Evolutionary conservation across 805 yeast genomes (phyloP).

Genomic region (Ascoidea tarda): DNA sequence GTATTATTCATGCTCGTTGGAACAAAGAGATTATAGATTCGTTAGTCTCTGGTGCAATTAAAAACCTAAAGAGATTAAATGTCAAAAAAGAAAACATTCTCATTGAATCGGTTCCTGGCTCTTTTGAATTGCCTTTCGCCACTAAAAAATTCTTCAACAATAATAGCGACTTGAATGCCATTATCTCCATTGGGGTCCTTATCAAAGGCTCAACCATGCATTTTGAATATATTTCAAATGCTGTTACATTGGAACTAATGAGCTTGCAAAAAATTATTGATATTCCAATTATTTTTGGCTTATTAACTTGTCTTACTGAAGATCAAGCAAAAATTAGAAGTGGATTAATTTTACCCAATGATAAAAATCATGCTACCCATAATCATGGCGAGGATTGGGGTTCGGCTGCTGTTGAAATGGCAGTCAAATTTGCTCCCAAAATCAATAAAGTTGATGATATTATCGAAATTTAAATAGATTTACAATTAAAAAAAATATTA

Average conservation of each 20-base stretch:
- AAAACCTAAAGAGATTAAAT: constrained; percentile 43
- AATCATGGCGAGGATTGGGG: constrained; percentile 99
- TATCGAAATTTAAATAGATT: no score
- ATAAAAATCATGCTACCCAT: constrained; percentile 48
- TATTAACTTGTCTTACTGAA: constrained; percentile 85
- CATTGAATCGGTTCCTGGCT: constrained; percentile 85
- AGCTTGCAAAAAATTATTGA: constrained; percentile 51
- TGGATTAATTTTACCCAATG: constrained; percentile 39
- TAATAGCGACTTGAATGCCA: constrained; percentile 55
- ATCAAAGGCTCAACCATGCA: constrained; percentile 98
- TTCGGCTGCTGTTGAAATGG: constrained; percentile 97
- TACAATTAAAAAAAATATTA: no score
- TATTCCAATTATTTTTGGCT: constrained; percentile 84
- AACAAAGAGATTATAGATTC: constrained; percentile 64
- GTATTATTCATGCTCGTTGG: constrained; percentile 96
- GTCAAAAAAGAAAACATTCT: constrained; percentile 67
- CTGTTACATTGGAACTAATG: constrained; percentile 81
- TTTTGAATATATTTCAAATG: constrained; percentile 91
- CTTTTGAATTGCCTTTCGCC: constrained; percentile 86
- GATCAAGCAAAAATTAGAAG: constrained; percentile 91
- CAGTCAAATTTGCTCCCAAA: constrained; percentile 22
- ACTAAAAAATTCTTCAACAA: constrained; percentile 32
- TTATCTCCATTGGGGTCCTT: constrained; percentile 86
- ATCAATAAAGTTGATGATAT: constrained; percentile 6
- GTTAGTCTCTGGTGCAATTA: constrained; percentile 64